Percentiles rank a stretch among this genome's conserved stretches.
Evolutionary conservation across 352 stramenopile genomes (phyloP).

Genomic region (Phytophthora europaea): DNA sequence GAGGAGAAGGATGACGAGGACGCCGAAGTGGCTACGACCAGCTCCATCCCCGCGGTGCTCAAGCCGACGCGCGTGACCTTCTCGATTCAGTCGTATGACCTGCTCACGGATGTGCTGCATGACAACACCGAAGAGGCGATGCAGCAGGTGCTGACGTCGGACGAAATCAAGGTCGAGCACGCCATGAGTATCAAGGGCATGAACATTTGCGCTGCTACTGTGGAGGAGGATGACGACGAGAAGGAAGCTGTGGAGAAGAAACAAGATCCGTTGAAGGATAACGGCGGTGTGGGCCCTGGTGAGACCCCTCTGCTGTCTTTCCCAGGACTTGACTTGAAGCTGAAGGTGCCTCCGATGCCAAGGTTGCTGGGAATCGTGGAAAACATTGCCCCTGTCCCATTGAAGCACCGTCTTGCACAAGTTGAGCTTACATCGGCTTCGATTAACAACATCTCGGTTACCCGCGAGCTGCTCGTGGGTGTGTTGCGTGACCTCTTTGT

Average conservation of each 20-base stretch:
- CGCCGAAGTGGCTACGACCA: conserved; percentile 25
- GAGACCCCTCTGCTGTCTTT: conserved; percentile 52
- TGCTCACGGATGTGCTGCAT: conserved; percentile 59
- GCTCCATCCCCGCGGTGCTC: conserved; percentile 31
- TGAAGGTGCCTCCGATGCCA: conserved; percentile 67
- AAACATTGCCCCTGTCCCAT: conserved; percentile 57
- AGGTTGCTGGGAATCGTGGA: conserved; percentile 68
- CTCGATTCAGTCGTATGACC: conserved; percentile 44
- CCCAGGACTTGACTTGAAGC: conserved; percentile 50
- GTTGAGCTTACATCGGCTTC: conserved; percentile 53
- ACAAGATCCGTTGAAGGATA: conserved; percentile 36
- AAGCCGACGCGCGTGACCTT: conserved; percentile 53
- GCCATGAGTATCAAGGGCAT: conserved; percentile 59
- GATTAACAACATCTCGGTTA: conserved; percentile 53
- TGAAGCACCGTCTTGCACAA: conserved; percentile 49
- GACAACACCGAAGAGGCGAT: conserved; percentile 53
- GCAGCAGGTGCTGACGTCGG: conserved; percentile 59
- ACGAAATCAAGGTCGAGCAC: conserved; percentile 63
- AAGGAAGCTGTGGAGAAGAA: conserved; percentile 32
- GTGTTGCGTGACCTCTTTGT: conserved; percentile 68
- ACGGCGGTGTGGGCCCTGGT: conserved; percentile 25
- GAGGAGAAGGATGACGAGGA: conserved; percentile 40
- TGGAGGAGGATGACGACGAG: conserved; percentile 27
- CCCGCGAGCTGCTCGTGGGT: conserved; percentile 52
- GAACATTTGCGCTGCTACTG: conserved; percentile 51